These are phyloP conservation scores for Solanum sitiens DNA, from an alignment of 257 asterid genomes.

Conservation along the genomic window DNA sequence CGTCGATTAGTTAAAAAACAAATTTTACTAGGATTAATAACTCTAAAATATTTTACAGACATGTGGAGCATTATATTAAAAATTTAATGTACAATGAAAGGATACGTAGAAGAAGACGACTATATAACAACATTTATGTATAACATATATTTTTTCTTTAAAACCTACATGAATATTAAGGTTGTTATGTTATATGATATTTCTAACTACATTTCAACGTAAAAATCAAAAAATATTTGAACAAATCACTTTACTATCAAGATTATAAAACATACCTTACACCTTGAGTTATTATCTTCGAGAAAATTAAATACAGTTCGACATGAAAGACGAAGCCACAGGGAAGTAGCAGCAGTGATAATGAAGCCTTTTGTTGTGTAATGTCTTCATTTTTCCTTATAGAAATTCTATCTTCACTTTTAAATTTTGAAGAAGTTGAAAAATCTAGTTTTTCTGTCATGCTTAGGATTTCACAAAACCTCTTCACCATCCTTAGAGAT, in stretches of 20 bases:
- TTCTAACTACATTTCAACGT: no score
- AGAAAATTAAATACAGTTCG: conserved; percentile 41
- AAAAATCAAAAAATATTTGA: no score
- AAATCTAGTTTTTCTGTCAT: conserved; percentile 31
- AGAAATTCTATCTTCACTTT: conserved; percentile 36
- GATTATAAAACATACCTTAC: no score
- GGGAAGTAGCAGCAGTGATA: conserved; percentile 43
- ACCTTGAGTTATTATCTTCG: conserved; percentile 24
- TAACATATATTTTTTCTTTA: no score
- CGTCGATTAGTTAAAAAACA: not conserved
- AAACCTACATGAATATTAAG: no score
- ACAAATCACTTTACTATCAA: no score
- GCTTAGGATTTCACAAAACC: conserved; percentile 33
- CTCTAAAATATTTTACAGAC: not conserved
- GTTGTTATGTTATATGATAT: no score
- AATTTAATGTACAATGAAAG: not conserved
- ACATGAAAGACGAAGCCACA: conserved; percentile 40
- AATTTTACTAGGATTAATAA: not conserved
- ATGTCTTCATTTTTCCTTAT: conserved; percentile 16
- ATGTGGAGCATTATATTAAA: no score
- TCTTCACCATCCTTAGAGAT: conserved; percentile 55
- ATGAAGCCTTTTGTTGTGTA: conserved; percentile 34
- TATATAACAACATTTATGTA: no score
- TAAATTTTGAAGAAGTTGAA: conserved; percentile 17
- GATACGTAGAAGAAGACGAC: no score